Base-by-base conservation (phyloP, 2,329 filamentous ascomycete species). In the Trichoderma simmonsii region DNA sequence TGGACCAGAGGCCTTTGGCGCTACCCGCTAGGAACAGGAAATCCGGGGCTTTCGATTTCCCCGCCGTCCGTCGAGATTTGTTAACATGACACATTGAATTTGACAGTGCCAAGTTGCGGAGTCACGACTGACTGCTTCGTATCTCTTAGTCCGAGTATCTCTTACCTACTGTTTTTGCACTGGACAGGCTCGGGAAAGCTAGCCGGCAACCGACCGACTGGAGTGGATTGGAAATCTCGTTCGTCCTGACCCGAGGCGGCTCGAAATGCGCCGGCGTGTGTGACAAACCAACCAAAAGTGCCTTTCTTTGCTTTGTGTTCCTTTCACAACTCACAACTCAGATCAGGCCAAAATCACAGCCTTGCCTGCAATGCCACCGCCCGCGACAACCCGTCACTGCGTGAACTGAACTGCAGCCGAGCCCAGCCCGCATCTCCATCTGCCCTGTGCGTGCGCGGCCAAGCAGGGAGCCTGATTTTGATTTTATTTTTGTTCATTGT, bases 311-410 rank as follows among this genome's bases (percentile, higher is more conserved):
- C 36, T 39, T 39, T 15, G 12, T 36, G 5, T 36, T 57, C 24
- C 30, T 28, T 69, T 61, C 15, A 62, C 67, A 8, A 15, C 14
- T 39, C 34, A 9, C 24, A 5, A 21, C 5, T 15, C 14, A 3
- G 14, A 36, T 36, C 34, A 15, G 34, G 1, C 5, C 12, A 15
- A 36, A 36, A 36, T 43, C 39, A 43, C 39, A 28, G 39, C 28
- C n/a, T 64, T 60, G 56, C 72, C 43, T 73, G 72, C 73, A 73
- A 77, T 76, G 75, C 73, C 72, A 66, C 71, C 60, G 67, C 51
- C 60, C 67, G 65, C 71, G 36, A 64, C 32, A 3, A 43, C 24
- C 48, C 32, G 36, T 63, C 64, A 72, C 71, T 62, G 63, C 57
- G 56, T 63, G 57, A 72, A 57, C 36, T 48, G 39, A 62, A 67